These are phyloP conservation scores for Salvia rosmarinus DNA, from an alignment of 257 asterid genomes.

Conservation along the genomic window DNA sequence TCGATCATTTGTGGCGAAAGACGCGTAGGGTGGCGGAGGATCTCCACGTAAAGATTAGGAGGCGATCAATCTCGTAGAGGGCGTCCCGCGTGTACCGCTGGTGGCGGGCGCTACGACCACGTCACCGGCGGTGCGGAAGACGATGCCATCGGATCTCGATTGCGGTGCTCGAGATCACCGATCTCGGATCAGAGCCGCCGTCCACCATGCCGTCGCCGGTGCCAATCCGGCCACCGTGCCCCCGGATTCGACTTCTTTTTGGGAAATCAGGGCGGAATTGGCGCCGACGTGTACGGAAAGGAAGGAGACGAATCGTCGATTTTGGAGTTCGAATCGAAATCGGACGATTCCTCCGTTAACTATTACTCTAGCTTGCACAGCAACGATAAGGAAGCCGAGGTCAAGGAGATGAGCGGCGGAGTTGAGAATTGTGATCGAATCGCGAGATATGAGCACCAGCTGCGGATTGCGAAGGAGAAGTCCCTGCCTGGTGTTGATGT, in stretches of 20 bases:
- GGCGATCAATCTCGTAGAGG: conserved; percentile 58
- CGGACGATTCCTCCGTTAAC: conserved; percentile 62
- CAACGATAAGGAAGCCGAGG: conserved; percentile 53
- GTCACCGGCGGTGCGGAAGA: conserved; percentile 59
- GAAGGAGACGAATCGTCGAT: conserved; percentile 66
- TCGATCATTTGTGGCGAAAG: no score
- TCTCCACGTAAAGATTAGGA: conserved; percentile 22
- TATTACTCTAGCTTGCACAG: conserved; percentile 41
- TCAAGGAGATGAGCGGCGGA: conserved; percentile 41
- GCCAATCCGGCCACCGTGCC: conserved; percentile 61
- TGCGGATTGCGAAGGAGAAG: conserved; percentile 48
- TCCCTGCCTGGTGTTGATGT: conserved; percentile 65
- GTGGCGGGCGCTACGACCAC: conserved; percentile 63
- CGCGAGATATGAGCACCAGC: conserved; percentile 57
- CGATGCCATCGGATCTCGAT: conserved; percentile 69
- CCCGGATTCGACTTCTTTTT: conserved; percentile 78
- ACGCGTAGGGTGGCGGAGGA: no score
- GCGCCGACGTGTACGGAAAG: conserved; percentile 42
- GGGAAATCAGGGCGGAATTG: conserved; percentile 44
- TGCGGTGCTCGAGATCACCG: conserved; percentile 69
- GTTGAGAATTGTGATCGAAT: conserved; percentile 38
- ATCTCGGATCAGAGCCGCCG: conserved; percentile 65
- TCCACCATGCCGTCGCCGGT: conserved; percentile 51
- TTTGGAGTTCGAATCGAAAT: conserved; percentile 70
- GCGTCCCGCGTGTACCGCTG: conserved; percentile 58